Base-by-base conservation (phyloP, 1,139 yeast species). In the Blastobotrys elegans region DNA sequence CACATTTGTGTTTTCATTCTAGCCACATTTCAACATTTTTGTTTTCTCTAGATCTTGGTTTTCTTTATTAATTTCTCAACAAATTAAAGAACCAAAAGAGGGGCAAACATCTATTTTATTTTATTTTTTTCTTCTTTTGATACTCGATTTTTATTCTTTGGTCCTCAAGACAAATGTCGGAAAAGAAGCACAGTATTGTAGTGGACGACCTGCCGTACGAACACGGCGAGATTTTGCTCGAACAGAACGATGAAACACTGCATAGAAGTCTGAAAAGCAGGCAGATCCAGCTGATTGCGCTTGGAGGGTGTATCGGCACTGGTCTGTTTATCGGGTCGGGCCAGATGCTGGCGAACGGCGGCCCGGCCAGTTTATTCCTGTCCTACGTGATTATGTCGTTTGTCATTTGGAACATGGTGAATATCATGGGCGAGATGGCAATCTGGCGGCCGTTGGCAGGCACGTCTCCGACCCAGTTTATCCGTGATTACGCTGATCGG, bases 281-380 rank as follows among this genome's bases (percentile, higher is more conserved):
- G 47, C 85, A 79, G 55, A 45, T 54, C 71, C 77, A 80, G 57
- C 76, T 83, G 82, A 84, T 88, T 53, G 86, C 95, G 33, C 73
- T 87, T 43, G 95, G 94, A 16, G 86, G 94, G 17, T 84, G 90
- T 55, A 84, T 87, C 49, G 96, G 96, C 68, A 81, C 87, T 0
- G 88, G 88, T 37, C 67, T 82, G 53, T 79, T 82, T 56, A 82
- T 88, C 37, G 95, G 95, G 50, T 76, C 84, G 21, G 95, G 94
- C 43, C 68, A 73, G 16, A 77, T 89, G 1, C 70, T 86, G 56
- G 64, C 70, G 42, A 70, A 75, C 26, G 95, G 94, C 48, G 96
- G 96, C 27, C 95, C 95, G 2, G 92, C 85, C 3, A 84, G 86
- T 47, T 64, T 86, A 41, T 87, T 89, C 47, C 88, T 89, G 49